A percentile compares a stretch with the other conserved stretches of the same genome.
phyloP scores from a whole-genome alignment of 1,284 basidiomycete genomes.

The Xerocomus amazonicus region DNA sequence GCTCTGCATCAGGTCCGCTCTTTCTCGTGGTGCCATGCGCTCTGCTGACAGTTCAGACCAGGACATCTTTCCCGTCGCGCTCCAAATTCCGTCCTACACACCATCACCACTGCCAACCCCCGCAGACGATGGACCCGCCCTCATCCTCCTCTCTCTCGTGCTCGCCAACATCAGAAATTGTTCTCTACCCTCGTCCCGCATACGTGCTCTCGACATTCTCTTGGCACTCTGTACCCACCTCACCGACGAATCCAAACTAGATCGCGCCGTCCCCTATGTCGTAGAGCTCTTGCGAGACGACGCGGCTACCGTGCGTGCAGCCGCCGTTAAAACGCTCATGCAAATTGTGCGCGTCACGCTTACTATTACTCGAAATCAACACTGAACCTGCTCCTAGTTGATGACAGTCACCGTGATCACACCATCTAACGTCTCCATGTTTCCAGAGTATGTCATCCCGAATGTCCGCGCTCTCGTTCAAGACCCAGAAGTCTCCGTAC shows the following conservation, averaged over 20 bases:
- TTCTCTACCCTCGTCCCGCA: constrained; percentile 80
- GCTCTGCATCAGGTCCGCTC: constrained; percentile 59
- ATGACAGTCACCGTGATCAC: constrained; percentile 86
- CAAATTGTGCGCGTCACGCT: constrained; percentile 63
- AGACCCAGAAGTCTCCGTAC: constrained; percentile 86
- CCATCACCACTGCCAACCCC: constrained; percentile 50
- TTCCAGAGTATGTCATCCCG: constrained; percentile 94
- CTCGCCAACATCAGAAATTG: constrained; percentile 92
- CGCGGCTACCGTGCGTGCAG: constrained; percentile 73
- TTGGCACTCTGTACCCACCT: constrained; percentile 81
- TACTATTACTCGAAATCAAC: background rate
- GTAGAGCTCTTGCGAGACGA: constrained; percentile 89
- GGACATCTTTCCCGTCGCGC: constrained; percentile 75
- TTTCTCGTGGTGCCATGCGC: background rate
- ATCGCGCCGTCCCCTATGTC: constrained; percentile 90
- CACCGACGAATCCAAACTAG: constrained; percentile 93
- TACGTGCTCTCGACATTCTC: constrained; percentile 84
- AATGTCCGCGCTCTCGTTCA: constrained; percentile 80
- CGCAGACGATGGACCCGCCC: constrained; percentile 76
- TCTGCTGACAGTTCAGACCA: constrained; percentile 28
- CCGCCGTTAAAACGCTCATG: constrained; percentile 77
- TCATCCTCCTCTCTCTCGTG: constrained; percentile 80
- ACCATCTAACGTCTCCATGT: constrained; percentile 83
- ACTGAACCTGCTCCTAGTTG: constrained; percentile 46
- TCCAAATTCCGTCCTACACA: constrained; percentile 70